These are phyloP conservation scores for Sclerospora graminicola DNA, from an alignment of 352 stramenopile species.

Conservation along the genomic window DNA sequence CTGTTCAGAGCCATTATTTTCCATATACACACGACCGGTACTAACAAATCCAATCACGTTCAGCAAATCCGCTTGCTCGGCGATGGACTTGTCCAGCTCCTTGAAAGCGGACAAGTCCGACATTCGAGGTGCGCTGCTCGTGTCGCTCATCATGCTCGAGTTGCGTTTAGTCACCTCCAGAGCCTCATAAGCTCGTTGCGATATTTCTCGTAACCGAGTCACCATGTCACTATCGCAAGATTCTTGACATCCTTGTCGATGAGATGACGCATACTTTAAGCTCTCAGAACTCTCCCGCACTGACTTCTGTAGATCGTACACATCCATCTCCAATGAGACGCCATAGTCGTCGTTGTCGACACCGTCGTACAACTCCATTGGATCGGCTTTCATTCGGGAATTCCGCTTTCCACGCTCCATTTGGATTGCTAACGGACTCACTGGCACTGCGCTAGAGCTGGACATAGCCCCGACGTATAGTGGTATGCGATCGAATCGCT, in stretches of 20 bases:
- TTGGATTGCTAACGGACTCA: constrained; percentile 47
- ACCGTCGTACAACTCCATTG: constrained; percentile 53
- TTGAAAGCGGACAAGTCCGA: constrained; percentile 59
- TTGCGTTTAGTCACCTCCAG: constrained; percentile 59
- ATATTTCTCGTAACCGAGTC: constrained; percentile 49
- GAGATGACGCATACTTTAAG: constrained; percentile 12
- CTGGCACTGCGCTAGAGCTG: constrained; percentile 34
- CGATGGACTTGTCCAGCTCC: constrained; percentile 61
- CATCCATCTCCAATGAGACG: constrained; percentile 29
- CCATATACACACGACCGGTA: constrained; percentile 67
- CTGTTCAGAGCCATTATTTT: constrained; percentile 36
- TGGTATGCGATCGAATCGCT: constrained; percentile 7
- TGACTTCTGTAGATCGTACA: constrained; percentile 16
- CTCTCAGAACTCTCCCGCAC: constrained; percentile 18
- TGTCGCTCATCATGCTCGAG: constrained; percentile 73
- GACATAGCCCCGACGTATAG: constrained; percentile 30
- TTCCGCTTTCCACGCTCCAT: constrained; percentile 28
- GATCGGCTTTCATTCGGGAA: constrained; percentile 48
- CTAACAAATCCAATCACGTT: constrained; percentile 71
- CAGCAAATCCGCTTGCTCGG: constrained; percentile 58
- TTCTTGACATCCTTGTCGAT: constrained; percentile 32
- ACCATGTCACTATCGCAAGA: constrained; percentile 40
- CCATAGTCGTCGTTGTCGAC: constrained; percentile 37
- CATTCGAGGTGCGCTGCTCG: constrained; percentile 45
- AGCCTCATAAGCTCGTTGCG: constrained; percentile 46